These are phyloP conservation scores for Hypomontagnella monticulosa DNA, from an alignment of 495 filamentous ascomycete species.

Conservation along the genomic window DNA sequence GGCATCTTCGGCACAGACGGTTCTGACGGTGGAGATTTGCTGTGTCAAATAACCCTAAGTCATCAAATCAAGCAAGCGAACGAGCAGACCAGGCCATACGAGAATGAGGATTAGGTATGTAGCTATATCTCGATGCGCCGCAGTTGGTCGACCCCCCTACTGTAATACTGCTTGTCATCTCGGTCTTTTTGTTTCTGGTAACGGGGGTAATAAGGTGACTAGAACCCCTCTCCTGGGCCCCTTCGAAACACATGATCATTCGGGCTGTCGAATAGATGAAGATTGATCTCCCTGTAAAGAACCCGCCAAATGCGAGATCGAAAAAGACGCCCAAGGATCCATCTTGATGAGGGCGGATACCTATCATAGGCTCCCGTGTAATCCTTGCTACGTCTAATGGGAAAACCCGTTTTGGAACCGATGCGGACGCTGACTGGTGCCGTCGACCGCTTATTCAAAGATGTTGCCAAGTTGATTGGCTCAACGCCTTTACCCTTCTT, in stretches of 20 bases:
- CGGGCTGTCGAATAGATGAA: slow-evolving; percentile 29
- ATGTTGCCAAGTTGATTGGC: slow-evolving; percentile 35
- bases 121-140: slow-evolving; percentile 29
- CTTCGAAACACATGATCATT: slow-evolving; percentile 38
- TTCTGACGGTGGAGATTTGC: slow-evolving; percentile 31
- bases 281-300: slow-evolving; percentile 38
- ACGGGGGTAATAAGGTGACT: slow-evolving; percentile 23
- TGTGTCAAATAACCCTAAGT: slow-evolving; percentile 28
- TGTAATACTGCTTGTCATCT: slow-evolving; percentile 24
- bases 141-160: slow-evolving; percentile 6
- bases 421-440: slow-evolving; percentile 38
- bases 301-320: slow-evolving; percentile 42
- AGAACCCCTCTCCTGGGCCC: slow-evolving; percentile 38
- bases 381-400: slow-evolving; percentile 36
- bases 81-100: slow-evolving; percentile 14
- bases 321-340: slow-evolving; percentile 12
- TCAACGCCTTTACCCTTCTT: slow-evolving; percentile 33
- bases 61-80: slow-evolving; percentile 19
- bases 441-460: slow-evolving; percentile 33
- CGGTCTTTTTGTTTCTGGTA: slow-evolving; percentile 28
- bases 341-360: slow-evolving; percentile 36
- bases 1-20: slow-evolving; percentile 42
- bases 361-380: slow-evolving; percentile 41
- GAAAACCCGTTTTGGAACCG: slow-evolving; percentile 38
- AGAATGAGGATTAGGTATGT: slow-evolving; percentile 10